Evolutionary conservation across 306 rosid species (phyloP).

Genomic region (Malus sieversii): DNA sequence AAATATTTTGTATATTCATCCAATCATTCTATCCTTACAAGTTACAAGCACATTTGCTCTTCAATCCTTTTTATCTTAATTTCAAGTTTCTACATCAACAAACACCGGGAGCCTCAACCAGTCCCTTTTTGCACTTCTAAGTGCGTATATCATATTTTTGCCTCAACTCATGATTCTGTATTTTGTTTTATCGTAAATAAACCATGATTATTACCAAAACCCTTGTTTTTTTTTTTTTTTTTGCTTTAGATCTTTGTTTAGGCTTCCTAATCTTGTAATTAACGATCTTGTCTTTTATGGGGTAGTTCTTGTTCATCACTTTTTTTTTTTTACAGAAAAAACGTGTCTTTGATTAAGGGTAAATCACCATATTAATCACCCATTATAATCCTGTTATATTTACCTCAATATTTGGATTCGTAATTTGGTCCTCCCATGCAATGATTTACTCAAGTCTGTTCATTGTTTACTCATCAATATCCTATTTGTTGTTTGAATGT

Average conservation of each 20-base stretch:
- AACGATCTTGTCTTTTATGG: conserved; percentile 3
- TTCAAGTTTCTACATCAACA: neutral
- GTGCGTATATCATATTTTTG: neutral
- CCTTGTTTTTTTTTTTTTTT: neutral
- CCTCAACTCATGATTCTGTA: neutral
- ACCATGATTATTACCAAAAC: neutral
- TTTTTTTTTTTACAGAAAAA: neutral
- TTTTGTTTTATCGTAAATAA: neutral
- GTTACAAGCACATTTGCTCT: neutral
- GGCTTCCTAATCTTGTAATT: neutral
- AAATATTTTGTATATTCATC: neutral
- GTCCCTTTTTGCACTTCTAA: neutral
- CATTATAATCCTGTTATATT: neutral
- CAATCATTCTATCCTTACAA: neutral
- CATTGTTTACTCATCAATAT: neutral
- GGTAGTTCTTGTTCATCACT: neutral
- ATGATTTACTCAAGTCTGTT: neutral
- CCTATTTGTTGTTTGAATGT: neutral
- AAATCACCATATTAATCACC: neutral
- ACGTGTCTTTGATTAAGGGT: neutral
- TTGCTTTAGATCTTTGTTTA: neutral
- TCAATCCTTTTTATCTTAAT: neutral
- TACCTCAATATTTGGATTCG: neutral
- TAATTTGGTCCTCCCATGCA: neutral
- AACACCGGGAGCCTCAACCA: neutral